Base-by-base conservation (phyloP, 345 rosid species). In the Bruguiera gymnorhiza region DNA sequence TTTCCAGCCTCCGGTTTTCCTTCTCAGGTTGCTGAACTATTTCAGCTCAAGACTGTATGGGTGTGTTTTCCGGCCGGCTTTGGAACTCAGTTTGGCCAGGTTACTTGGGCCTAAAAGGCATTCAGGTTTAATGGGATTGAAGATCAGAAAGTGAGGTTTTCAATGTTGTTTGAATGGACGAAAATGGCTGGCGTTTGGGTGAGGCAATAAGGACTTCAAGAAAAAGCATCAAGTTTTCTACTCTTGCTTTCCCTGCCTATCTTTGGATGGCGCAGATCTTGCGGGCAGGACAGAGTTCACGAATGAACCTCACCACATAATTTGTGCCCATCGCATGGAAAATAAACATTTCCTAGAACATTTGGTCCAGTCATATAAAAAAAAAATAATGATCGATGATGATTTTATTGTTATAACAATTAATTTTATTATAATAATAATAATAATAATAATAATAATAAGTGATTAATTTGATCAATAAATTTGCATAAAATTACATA, bases 41-140 rank as follows among this genome's bases (percentile, higher is more conserved):
- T 8, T 3, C 1, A 23, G 15, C 1, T 5, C 59, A 55, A 2
- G 29, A 55, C 1, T 34, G 6, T 4, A 2, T 16, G 4, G 8
- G 31, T 83, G 96, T 88, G 96, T 79, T 90, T 86, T 78, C 74
- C 70, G 37, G 63, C 8, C 23, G 32, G 55, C 5, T 70, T 83
- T 68, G 61, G 63, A 68, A 51, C 24, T 50, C 31, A 39, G 56
- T 61, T 81, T 74, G 43, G 34, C 3, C 50, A 39, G 59, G 32
- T 29, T 9, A 65, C 6, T 26, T 62, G 36, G 11, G 67, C 10
- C 5, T 62, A 68, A 70, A 56, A 2, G 1, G 9, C 3, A 15
- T 1, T 58, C 31, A 26, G 18, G 5, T 37, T 57, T 20, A 0
- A 5, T 10, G 54, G 13, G 30, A 23, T 24, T 37, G n/a, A 0